Base-by-base conservation (phyloP, 257 asterid genomes). In the Plantago elongata region DNA sequence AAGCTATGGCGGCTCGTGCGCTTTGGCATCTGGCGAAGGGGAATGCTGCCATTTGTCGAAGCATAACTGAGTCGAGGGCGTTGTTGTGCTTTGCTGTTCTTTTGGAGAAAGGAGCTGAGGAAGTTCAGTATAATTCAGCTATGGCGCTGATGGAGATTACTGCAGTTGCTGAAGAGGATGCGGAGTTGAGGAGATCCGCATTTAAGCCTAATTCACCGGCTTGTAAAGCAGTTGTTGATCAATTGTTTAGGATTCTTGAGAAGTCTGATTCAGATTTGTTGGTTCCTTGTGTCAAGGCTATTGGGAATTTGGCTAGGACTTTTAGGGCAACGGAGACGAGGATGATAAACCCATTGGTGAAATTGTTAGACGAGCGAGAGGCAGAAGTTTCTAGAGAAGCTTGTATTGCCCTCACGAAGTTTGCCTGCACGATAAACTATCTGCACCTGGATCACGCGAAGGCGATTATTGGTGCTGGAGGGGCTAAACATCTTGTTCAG, bases 11-110 rank as follows among this genome's bases (percentile, higher is more conserved):
- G 42, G 89, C 93, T 0, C 67, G 81, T 66, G 95, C 95, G 0
- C 38, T 86, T n/a, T 82, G 90, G 93, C 84, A 83, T 89, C 86
- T 89, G 37, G 90, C 96, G 12, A 77, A 68, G 72, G 83, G 79
- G 2, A 86, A 90, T 57, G 79, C 78, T 48, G 63, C 77, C 11
- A 89, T 81, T 52, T 85, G 93, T 64, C 71, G 65, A 69, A 76
- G 85, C 62, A 86, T 89, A 22, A 74, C 93, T 0, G 93, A 89
- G 71, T 80, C 95, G 0, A 86, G 82, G 60, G 95, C 89, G 42
- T 78, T 89, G 67, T 86, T 89, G 12, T 84, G 93, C 76, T 63
- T 86, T 63, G 96, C 88, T 4, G 82, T 83, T 82, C 74, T 89
- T n/a, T 78, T 86, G 3, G 95, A 84, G 69, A 78, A 49, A 9